Percentiles rank a stretch among this genome's conserved stretches.
Conservation (phyloP, 2,329 filamentous ascomycete species). For the Cephalotrichum gorgonifer region DNA sequence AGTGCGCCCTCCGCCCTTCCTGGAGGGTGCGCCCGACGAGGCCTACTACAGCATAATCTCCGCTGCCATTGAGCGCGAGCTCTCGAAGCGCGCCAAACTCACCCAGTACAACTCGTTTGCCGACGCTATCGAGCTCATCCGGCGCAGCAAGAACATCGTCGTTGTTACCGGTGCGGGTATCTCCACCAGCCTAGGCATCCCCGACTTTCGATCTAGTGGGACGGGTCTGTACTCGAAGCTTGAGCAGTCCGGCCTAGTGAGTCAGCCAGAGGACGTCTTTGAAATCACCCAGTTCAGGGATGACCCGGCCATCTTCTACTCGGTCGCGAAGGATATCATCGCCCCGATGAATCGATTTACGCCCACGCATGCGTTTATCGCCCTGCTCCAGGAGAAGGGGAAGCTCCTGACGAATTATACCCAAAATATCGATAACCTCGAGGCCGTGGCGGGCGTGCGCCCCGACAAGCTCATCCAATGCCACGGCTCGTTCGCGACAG, state of each 20-base stretch:
- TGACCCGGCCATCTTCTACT: conserved; percentile 85
- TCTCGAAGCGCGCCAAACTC: conserved; percentile 73
- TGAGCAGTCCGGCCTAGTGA: conserved; percentile 57
- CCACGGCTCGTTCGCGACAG: conserved; percentile 90
- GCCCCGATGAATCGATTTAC: conserved; percentile 72
- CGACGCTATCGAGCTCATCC: conserved; percentile 72
- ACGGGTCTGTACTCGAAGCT: conserved; percentile 86
- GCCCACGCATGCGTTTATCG: conserved; percentile 90
- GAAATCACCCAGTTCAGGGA: conserved; percentile 79
- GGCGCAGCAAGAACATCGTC: conserved; percentile 71
- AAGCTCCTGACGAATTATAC: conserved; percentile 96
- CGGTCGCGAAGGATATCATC: conserved; percentile 80
- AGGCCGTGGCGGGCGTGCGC: conserved; percentile 73
- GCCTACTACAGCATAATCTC: conserved; percentile 66
- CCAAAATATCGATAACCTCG: conserved; percentile 97
- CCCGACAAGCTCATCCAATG: conserved; percentile 85
- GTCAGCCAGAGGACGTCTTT: conserved; percentile 90
- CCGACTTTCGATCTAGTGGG: conserved; percentile 90
- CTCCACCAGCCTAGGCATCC: conserved; percentile 91
- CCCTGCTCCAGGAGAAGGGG: conserved; percentile 72
- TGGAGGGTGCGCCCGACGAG: conserved; percentile 58
- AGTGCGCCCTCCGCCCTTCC: conserved; percentile 61
- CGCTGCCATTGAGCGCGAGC: conserved; percentile 68
- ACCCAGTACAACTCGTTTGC: conserved; percentile 73
- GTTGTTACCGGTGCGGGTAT: conserved; percentile 94